These are phyloP conservation scores for Medicago lupulina DNA, from an alignment of 306 rosid genomes.

Conservation along the genomic window DNA sequence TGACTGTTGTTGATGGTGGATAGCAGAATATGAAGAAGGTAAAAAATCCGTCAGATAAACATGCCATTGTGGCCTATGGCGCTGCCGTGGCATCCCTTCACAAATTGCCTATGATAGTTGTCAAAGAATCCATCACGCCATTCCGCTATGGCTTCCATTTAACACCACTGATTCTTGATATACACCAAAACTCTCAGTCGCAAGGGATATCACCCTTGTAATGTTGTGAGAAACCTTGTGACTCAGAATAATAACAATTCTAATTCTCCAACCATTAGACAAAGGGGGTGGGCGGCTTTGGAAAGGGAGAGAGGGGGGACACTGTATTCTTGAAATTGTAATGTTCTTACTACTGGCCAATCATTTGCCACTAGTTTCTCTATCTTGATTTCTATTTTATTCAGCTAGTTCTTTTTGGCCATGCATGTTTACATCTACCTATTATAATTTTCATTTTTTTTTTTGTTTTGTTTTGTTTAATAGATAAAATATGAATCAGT, in stretches of 20 bases:
- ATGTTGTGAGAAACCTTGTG: neutral
- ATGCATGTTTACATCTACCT: neutral
- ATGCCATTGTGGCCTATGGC: too few species aligned
- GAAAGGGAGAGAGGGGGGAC: too few species aligned
- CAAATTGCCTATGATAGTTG: too few species aligned
- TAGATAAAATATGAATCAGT: constrained; percentile 8
- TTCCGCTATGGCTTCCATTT: too few species aligned
- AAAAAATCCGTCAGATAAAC: too few species aligned
- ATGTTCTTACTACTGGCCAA: constrained; percentile 11
- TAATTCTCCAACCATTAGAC: too few species aligned
- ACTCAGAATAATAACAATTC: neutral
- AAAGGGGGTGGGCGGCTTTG: too few species aligned
- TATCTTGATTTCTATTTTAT: constrained; percentile 18
- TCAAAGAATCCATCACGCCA: too few species aligned
- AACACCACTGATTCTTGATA: too few species aligned
- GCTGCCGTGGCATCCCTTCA: too few species aligned
- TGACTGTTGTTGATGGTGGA: too few species aligned
- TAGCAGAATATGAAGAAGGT: too few species aligned
- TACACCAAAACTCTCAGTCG: neutral
- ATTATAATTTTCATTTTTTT: constrained; percentile 26
- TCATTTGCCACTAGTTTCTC: constrained; percentile 5
- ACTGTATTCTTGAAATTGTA: neutral
- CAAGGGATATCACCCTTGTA: neutral
- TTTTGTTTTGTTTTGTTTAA: neutral
- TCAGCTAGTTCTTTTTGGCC: constrained; percentile 12